Evolutionary conservation across 176 grass and related monocot genomes (phyloP), one percentile per base, ranked within the genome.

Genomic region (Guadua angustifolia): DNA sequence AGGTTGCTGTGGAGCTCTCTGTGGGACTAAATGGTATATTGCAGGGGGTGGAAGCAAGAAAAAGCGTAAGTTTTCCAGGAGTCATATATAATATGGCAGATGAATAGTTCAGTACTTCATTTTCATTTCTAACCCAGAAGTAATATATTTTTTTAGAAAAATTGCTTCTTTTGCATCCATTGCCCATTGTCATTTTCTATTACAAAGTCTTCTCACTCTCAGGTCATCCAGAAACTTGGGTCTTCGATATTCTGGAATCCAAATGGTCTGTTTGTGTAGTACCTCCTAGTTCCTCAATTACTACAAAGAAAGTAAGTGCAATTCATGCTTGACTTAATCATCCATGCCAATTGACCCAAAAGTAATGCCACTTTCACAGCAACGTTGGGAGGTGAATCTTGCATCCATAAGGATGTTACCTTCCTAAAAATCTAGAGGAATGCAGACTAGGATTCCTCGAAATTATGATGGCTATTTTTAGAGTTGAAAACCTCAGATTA

Each of bases 11-110:
- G 96, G 96, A 44, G 89, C 89, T 87, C 96, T 99, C 42, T 99
- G 89, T 89, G 96, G 96, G 21, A 90, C 93, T 83, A 99, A 99
- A 86, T 99, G 96, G 96, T 99, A 95, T 85, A 99, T 99, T 62
- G 60, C 88, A 39, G 96, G 96, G 1, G 96, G 96, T 71, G 93
- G 96, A 93, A 99, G 96, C 85, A 99, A 95, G 91, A 98, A 93
- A 92, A 95, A 89, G 80, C 83, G 96, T 99, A 89, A 51, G 91
- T 69, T 87, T 90, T 47, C 7, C 26, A 61, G 6, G 44, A 38
- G 4, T 73, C 19, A 0, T 22, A 35, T 71, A 49, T 79, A 69
- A 73, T 86, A 64, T 79, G 57, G n/a, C 18, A 75, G 17, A 80
- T 87, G 32, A 40, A 1, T 75, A 15, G 64, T 46, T 56, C 43